A percentile compares a stretch with the other conserved stretches of the same genome.
phyloP scores from a whole-genome alignment of 2,329 filamentous ascomycete genomes.

The Diaporthe velutina region DNA sequence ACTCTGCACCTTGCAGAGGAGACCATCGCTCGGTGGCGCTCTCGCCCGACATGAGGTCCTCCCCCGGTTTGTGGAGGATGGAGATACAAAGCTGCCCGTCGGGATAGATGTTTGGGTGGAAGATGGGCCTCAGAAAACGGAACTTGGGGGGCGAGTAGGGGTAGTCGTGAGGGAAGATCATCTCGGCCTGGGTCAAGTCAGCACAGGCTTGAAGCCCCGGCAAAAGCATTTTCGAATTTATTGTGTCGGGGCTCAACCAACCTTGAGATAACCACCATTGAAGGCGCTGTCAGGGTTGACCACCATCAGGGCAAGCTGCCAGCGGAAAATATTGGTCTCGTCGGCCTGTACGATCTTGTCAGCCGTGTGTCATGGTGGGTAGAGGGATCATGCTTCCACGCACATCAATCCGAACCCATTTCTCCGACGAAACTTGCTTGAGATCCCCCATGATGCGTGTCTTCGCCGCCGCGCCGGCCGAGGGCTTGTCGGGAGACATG shows the following conservation, averaged over 20 bases:
- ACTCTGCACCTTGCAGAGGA: slow-evolving; percentile 93
- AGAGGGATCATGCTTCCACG: slow-evolving; percentile 43
- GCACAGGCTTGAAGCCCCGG: not conserved
- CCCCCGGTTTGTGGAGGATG: slow-evolving; percentile 92
- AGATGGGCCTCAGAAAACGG: slow-evolving; percentile 82
- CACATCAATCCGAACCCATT: slow-evolving; percentile 93
- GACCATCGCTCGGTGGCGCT: slow-evolving; percentile 93
- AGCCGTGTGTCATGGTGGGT: slow-evolving; percentile 28
- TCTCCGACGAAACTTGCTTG: slow-evolving; percentile 85
- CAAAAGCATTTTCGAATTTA: not conserved
- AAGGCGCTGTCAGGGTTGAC: slow-evolving; percentile 93
- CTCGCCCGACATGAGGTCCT: slow-evolving; percentile 94
- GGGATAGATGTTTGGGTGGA: slow-evolving; percentile 93
- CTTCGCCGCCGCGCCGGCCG: slow-evolving; percentile 64
- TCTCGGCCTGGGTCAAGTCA: slow-evolving; percentile 70
- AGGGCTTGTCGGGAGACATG: slow-evolving; percentile 53
- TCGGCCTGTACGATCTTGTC: slow-evolving; percentile 67
- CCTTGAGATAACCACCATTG: slow-evolving; percentile 91
- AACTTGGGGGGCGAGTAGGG: slow-evolving; percentile 92
- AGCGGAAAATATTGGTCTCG: slow-evolving; percentile 86
- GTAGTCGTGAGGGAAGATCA: slow-evolving; percentile 90
- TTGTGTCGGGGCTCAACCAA: slow-evolving; percentile 46
- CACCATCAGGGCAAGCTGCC: slow-evolving; percentile 91
- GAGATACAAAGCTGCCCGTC: slow-evolving; percentile 96
- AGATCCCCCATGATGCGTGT: slow-evolving; percentile 92